A percentile compares a stretch with the other conserved stretches of the same genome.
Conservation (phyloP, 441 rosid species). For the Melastoma candidum region DNA sequence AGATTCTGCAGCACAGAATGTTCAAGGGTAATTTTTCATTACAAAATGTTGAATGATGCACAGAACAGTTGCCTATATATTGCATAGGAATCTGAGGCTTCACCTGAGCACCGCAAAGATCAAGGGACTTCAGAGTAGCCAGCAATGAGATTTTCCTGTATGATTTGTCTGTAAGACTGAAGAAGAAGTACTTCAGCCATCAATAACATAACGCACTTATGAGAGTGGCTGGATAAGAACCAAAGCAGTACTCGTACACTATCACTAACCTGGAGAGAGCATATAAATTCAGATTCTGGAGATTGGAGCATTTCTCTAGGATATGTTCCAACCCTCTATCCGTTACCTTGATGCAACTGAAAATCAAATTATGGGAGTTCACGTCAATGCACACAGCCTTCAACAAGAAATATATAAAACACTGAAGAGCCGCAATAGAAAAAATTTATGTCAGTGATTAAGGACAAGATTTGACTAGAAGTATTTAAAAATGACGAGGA, state of each 20-base stretch:
- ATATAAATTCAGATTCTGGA: constrained; percentile 68
- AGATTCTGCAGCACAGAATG: constrained; percentile 39
- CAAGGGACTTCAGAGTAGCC: constrained; percentile 52
- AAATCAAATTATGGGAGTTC: constrained; percentile 6
- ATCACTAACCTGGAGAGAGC: constrained; percentile 66
- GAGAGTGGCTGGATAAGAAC: not conserved
- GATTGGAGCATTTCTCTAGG: constrained; percentile 46
- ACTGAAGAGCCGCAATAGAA: no score
- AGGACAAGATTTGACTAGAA: no score
- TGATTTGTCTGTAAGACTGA: constrained; percentile 70
- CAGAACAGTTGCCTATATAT: not conserved
- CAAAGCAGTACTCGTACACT: constrained; percentile 1
- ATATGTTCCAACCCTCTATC: constrained; percentile 70
- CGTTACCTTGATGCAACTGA: constrained; percentile 78
- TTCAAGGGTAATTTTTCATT: constrained; percentile 12
- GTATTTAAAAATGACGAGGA: no score
- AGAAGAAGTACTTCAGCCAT: constrained; percentile 12
- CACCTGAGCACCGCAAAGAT: constrained; percentile 96
- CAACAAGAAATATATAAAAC: not conserved
- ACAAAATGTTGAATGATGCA: constrained; percentile 3
- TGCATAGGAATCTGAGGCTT: constrained; percentile 13
- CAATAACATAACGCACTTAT: not conserved
- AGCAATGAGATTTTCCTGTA: constrained; percentile 65
- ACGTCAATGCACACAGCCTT: not conserved
- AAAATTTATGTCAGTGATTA: no score